Base-by-base conservation (phyloP, 2,329 filamentous ascomycete species). In the Nectriaceae sp. region DNA sequence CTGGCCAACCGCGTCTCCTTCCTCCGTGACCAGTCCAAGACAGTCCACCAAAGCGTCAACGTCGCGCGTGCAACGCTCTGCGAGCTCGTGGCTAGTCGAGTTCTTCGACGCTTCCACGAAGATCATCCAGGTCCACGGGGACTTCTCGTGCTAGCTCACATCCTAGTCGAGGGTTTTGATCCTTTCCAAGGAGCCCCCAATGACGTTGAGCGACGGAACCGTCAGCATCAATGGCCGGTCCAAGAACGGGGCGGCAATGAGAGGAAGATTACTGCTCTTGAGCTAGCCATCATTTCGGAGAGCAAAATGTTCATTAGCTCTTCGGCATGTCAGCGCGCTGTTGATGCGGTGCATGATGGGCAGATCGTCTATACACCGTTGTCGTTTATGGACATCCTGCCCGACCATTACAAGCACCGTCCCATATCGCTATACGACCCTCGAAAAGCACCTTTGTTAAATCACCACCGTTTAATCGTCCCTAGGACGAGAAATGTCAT, bases 381-480 rank as follows among this genome's bases (percentile, higher is more conserved):
- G 0, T 79, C 82, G 0, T 88, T 88, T 56, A 79, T 89, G 60
- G 86, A 89, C 61, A 88, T 90, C 45, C 74, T 90, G 2, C 86
- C 87, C 0, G 87, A 89, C 61, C 83, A 87, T 60, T 89, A 89
- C 71, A 87, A 88, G 64, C 77, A 84, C 59, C 83, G 84, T 42
- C 84, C 84, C 0, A 85, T 89, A 37, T 83, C 83, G 3, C 70
- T 89, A 1, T 89, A 89, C 64, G 82, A 88, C 59, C 85, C 86
- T 3, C 71, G 82, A 16, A 78, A 80, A 50, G 84, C 84, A 4
- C 82, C 83, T 3, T 62, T 88, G 4, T 73, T 90, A 13, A 89
- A 89, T 55, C 87, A 90, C 55, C 86, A 87, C 59, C 83, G 87
- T 2, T 75, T 89, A 15, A 85, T 88, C 56, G 87, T 89, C 1